Evolutionary conservation across 306 rosid genomes (phyloP), one percentile per base, ranked within the genome.

Genomic region (Trifolium repens): DNA sequence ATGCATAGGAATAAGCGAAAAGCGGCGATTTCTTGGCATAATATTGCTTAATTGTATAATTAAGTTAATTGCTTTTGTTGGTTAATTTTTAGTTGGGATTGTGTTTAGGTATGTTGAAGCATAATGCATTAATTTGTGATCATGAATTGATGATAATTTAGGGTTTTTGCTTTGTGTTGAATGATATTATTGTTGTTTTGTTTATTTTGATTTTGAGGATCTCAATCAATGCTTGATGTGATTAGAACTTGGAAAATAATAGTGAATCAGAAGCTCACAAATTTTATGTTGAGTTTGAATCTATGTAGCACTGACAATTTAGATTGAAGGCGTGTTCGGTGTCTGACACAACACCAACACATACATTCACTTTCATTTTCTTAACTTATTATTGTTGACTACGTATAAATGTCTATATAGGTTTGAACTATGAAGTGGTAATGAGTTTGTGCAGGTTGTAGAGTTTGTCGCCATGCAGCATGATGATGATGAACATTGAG

Each of bases 391-490:
- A 49, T 49, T 4, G 19, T 14, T 49, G 17, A 4, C 8, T 49
- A 2, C 16, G 2, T 50, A 10, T n/a, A 8, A 0, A 3, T 50
- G 22, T 50, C 16, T 13, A 0, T 44, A 5, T 46, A 46, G 6
- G 22, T 57, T 57, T 22, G 46, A 63, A 63, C 12, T 3, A 13
- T 61, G 49, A 65, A 65, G 9, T 10, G 50, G 52, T 65, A 32
- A 39, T 65, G 70, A 65, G 13, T 61, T 65, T 65, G 16, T 65
- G 70, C 90, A 91, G 97, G 97, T 88, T 55, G 91, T 91, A 61
- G 93, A 93, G 81, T 93, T 91, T 81, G 83, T 78, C 14, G 74
- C 80, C 59, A 63, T 83, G 83, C 71, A 83, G 80, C 70, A 78
- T 62, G 77, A 74, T 63, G 80, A 78, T 82, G 86, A 83, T 83